phyloP scores from a whole-genome alignment of 768 basidiomycete species.

The Lactarius vividus region DNA sequence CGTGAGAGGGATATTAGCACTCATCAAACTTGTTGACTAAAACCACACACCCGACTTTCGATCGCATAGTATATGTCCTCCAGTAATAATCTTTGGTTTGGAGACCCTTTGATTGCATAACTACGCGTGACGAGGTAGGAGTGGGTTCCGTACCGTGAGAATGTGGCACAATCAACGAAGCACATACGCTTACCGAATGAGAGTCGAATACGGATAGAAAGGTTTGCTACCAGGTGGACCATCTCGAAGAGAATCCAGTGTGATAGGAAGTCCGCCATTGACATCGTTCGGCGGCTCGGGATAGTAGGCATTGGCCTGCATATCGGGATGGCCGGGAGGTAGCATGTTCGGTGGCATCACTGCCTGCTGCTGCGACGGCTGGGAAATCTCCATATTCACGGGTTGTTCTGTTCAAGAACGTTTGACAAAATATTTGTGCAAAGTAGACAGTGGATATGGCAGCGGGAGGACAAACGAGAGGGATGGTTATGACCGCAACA shows the following conservation, averaged over 20 bases:
- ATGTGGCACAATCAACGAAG: constrained; percentile 8
- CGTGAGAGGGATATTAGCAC: constrained; percentile 25
- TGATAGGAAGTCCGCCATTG: constrained; percentile 81
- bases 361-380: constrained; percentile 44
- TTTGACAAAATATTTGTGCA: constrained; percentile 4
- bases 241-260: constrained; percentile 81
- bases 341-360: constrained; percentile 65
- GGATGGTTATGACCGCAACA: constrained; percentile 41
- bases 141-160: constrained; percentile 14
- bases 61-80: constrained; percentile 94
- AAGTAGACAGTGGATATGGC: constrained; percentile 33
- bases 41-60: constrained; percentile 69
- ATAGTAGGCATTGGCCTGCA: constrained; percentile 55
- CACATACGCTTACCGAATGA: constrained; percentile 66
- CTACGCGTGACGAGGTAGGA: constrained; percentile 38
- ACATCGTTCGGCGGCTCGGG: constrained; percentile 76
- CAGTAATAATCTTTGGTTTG: constrained; percentile 78
- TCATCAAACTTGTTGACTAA: constrained; percentile 8
- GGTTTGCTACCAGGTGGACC: constrained; percentile 88
- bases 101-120: constrained; percentile 89
- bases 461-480: constrained; percentile 41
- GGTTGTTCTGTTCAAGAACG: background rate
- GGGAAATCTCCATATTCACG: constrained; percentile 21
- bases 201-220: constrained; percentile 87
- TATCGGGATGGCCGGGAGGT: constrained; percentile 38